phyloP scores from a whole-genome alignment of 768 basidiomycete species.

The Glaciozyma martinii region DNA sequence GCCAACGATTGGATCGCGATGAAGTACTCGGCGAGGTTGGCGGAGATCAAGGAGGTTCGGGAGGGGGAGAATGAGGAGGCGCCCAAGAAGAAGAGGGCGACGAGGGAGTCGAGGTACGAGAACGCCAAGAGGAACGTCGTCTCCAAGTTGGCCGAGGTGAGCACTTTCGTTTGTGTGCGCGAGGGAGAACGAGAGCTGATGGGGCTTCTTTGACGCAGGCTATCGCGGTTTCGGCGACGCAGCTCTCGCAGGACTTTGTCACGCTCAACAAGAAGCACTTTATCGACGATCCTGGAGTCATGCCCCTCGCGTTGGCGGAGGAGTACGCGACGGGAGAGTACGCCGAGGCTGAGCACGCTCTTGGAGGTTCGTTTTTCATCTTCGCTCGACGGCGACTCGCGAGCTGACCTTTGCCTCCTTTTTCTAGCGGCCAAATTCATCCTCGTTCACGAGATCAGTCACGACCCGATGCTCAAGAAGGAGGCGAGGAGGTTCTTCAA shows the following conservation, averaged over 20 bases:
- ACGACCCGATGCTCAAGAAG: constrained; percentile 77
- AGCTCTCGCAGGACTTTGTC: constrained; percentile 74
- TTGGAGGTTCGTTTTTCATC: constrained; percentile 5
- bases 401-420: not conserved
- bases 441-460: constrained; percentile 78
- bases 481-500: constrained; percentile 67
- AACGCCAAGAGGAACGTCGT: constrained; percentile 69
- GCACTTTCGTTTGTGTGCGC: constrained; percentile 30
- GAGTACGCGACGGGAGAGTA: constrained; percentile 50
- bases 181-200: not conserved
- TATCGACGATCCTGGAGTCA: constrained; percentile 69
- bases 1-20: constrained; percentile 81
- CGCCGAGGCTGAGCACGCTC: constrained; percentile 3
- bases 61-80: constrained; percentile 46
- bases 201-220: constrained; percentile 48
- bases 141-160: constrained; percentile 68
- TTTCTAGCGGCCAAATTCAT: constrained; percentile 50
- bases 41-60: constrained; percentile 49
- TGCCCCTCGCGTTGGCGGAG: constrained; percentile 73
- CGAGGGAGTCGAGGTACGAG: constrained; percentile 74
- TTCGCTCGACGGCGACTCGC: not conserved
- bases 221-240: constrained; percentile 70
- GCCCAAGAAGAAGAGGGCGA: constrained; percentile 59
- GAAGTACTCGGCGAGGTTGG: constrained; percentile 67
- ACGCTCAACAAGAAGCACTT: constrained; percentile 47